These are phyloP conservation scores for Cladosporium sp. DNA, from an alignment of 2,329 filamentous ascomycete species.

Conservation along the genomic window DNA sequence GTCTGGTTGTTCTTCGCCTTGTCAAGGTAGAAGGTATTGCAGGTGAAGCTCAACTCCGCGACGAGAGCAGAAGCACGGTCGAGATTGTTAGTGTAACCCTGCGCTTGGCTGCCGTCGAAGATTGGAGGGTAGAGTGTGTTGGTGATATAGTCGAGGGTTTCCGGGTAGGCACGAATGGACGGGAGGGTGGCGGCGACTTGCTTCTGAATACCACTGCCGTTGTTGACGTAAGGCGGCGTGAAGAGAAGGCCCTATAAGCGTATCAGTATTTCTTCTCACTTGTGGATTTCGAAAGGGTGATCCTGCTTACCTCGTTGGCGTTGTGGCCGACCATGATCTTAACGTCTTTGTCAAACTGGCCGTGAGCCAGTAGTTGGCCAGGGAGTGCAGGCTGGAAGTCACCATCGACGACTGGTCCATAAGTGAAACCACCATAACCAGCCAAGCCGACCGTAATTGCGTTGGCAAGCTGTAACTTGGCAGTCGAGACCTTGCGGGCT, in stretches of 20 bases:
- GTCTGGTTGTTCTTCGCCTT: conserved; percentile 44
- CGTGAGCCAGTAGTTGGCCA: conserved; percentile 41
- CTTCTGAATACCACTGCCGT: conserved; percentile 26
- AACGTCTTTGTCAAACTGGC: conserved; percentile 42
- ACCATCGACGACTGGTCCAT: conserved; percentile 47
- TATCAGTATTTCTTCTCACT: neutral
- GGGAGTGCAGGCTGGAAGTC: conserved; percentile 47
- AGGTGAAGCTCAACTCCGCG: conserved; percentile 40
- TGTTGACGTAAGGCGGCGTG: conserved; percentile 36
- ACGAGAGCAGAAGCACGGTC: conserved; percentile 40
- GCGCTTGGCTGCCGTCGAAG: conserved; percentile 41
- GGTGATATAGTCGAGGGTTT: conserved; percentile 39
- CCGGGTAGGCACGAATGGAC: conserved; percentile 25
- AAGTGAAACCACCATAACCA: conserved; percentile 43
- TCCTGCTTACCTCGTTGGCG: conserved; percentile 32
- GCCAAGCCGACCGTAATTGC: conserved; percentile 36
- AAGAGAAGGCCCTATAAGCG: conserved; percentile 37
- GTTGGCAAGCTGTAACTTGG: conserved; percentile 42
- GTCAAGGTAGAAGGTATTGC: conserved; percentile 51
- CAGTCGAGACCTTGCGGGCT: conserved; percentile 39
- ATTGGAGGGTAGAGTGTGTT: conserved; percentile 48
- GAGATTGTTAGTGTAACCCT: conserved; percentile 43
- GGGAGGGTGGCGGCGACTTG: conserved; percentile 29
- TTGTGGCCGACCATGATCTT: conserved; percentile 45
- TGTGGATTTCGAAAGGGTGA: no score